Evolutionary conservation across 805 yeast species (phyloP), one percentile per base, ranked within the genome.

Genomic region (Candida coleopterorum): DNA sequence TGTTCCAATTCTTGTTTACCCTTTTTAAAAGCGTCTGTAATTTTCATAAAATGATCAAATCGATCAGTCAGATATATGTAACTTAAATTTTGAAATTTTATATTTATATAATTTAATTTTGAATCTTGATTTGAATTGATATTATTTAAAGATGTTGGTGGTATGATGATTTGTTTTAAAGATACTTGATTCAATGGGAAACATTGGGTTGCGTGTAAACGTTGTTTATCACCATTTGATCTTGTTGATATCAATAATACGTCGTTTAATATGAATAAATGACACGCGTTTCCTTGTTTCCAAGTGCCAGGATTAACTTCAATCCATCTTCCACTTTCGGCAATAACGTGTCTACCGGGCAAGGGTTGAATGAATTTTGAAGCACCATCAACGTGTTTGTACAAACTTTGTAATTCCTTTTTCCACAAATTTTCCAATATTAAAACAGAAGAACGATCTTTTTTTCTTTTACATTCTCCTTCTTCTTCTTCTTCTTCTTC

Each of bases 321-420:
- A 40, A 74, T 77, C 96, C 96, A 89, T 33, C 88, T 73, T 2
- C 83, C 82, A 53, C 87, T 78, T 48, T 88, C 93, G 8, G 79
- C 74, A 14, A 86, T 61, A 2, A 88, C 75, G 56, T 87, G 96
- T 34, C 96, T 72, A 3, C 89, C 93, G 0, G 89, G 86, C 6
- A 75, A 56, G 1, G 85, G 77, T 15, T 87, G 83, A 25, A 88
- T 68, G 41, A 73, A 76, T 50, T 84, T 84, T 48, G 85, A 89
- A 1, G 95, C 88, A n/a, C 96, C 94, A 45, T 89, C 96, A 11
- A 89, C 95, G 44, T 83, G 86, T 47, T 78, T 78, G 56, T 81
- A 87, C 35, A 88, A 60, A 7, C 76, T 71, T 37, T 74, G 75
- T 51, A 88, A 64, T 50, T 84, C 87, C 29, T 69, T 68, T 11